Conservation (phyloP, 2,329 filamentous ascomycete species). For the Xylariales sp. region DNA sequence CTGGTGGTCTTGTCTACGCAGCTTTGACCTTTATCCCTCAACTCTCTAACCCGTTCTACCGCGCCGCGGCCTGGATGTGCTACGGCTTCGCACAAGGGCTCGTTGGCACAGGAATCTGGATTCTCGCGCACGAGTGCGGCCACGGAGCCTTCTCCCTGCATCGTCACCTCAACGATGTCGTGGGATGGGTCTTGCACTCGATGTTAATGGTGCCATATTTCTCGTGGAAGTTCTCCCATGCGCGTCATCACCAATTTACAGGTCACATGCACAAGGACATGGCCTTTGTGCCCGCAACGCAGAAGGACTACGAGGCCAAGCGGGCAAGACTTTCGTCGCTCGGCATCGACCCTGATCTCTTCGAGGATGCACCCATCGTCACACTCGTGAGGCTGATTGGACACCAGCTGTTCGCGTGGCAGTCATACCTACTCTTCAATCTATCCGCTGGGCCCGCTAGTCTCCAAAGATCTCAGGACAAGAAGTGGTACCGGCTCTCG, state of each 20-base stretch:
- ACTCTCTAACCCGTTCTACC: conserved; percentile 39
- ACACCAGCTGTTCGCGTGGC: conserved; percentile 63
- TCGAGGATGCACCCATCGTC: conserved; percentile 60
- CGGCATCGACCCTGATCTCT: conserved; percentile 44
- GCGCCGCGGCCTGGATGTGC: conserved; percentile 45
- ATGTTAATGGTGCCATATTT: conserved; percentile 65
- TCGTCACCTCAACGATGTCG: conserved; percentile 51
- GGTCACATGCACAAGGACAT: conserved; percentile 66
- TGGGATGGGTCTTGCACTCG: conserved; percentile 63
- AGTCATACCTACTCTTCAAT: conserved; percentile 59
- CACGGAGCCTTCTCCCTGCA: conserved; percentile 63
- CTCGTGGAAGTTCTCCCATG: conserved; percentile 67
- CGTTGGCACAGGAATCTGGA: conserved; percentile 65
- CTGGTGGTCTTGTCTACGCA: conserved; percentile 41
- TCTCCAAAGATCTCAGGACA: conserved; percentile 36
- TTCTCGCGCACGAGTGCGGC: conserved; percentile 66
- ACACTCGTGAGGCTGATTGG: conserved; percentile 49
- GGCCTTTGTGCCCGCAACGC: conserved; percentile 54
- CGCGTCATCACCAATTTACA: conserved; percentile 64
- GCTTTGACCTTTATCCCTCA: conserved; percentile 50
- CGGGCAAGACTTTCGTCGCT: conserved; percentile 29
- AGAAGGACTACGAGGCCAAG: conserved; percentile 29
- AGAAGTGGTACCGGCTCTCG: conserved; percentile 40
- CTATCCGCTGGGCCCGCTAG: conserved; percentile 43
- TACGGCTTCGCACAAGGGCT: conserved; percentile 64